Conservation (phyloP, 2,329 filamentous ascomycete species). For the Dothideomycetes sp. region DNA sequence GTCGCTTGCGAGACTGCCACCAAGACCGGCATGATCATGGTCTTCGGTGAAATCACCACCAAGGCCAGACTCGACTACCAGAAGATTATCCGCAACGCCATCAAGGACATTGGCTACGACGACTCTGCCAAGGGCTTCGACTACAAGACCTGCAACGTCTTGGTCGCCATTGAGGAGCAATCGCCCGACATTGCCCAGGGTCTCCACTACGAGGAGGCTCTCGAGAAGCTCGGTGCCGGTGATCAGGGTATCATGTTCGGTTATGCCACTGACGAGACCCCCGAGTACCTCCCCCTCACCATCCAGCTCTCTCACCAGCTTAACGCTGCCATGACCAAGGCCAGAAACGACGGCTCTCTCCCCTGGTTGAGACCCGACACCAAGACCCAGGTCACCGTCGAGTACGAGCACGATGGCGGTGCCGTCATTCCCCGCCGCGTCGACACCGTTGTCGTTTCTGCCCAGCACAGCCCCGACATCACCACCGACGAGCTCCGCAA, state of each 20-base stretch:
- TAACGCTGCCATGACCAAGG: slow-evolving; percentile 86
- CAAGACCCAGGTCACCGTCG: slow-evolving; percentile 98
- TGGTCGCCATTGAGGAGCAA: slow-evolving; percentile 98
- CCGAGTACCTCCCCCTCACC: slow-evolving; percentile 91
- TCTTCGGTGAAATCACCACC: slow-evolving; percentile 97
- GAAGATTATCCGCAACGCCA: slow-evolving; percentile 84
- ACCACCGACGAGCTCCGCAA: slow-evolving; percentile 85
- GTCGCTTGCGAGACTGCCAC: slow-evolving; percentile 97
- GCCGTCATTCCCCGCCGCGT: slow-evolving; percentile 87
- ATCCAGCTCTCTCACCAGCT: slow-evolving; percentile 93
- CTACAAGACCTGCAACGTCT: slow-evolving; percentile 99
- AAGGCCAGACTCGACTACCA: slow-evolving; percentile 96
- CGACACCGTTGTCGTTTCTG: slow-evolving; percentile 93
- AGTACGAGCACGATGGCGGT: slow-evolving; percentile 95
- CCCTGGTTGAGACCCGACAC: slow-evolving; percentile 97
- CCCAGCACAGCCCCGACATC: slow-evolving; percentile 85
- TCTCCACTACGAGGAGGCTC: slow-evolving; percentile 93
- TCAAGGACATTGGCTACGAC: slow-evolving; percentile 99
- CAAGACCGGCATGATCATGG: slow-evolving; percentile 99
- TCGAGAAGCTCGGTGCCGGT: slow-evolving; percentile 96
- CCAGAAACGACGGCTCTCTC: slow-evolving; percentile 76
- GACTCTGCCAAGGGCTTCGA: slow-evolving; percentile 96
- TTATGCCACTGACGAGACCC: slow-evolving; percentile 98
- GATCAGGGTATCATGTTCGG: slow-evolving; percentile 99
- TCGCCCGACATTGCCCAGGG: slow-evolving; percentile 98